These are phyloP conservation scores for Rosa chinensis DNA, from an alignment of 306 rosid species.

Conservation along the genomic window DNA sequence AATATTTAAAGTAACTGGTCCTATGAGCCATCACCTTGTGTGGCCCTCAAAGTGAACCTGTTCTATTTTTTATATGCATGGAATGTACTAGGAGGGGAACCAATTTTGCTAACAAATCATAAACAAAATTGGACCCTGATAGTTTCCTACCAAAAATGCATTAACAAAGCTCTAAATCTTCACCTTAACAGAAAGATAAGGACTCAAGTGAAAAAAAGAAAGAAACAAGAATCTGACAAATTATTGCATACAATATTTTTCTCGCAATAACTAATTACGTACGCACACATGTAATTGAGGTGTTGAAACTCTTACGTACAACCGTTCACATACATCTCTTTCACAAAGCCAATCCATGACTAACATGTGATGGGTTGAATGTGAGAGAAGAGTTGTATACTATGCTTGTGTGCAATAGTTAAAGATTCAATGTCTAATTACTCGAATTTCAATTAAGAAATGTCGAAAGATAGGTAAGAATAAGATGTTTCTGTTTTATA, in stretches of 20 bases:
- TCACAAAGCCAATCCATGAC: not conserved
- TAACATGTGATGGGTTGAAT: not conserved
- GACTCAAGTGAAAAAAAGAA: too few species aligned
- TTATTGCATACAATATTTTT: too few species aligned
- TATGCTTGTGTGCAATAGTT: not conserved
- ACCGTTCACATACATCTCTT: not conserved
- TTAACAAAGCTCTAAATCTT: too few species aligned
- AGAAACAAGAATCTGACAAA: too few species aligned
- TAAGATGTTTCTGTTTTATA: not conserved
- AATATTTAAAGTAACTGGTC: not conserved
- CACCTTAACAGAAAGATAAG: too few species aligned
- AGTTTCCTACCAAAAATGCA: not conserved
- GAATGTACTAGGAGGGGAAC: too few species aligned
- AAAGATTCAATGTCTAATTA: not conserved
- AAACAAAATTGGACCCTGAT: not conserved
- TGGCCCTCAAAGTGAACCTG: not conserved
- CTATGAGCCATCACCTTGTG: not conserved
- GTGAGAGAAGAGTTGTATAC: not conserved
- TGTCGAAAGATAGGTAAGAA: not conserved
- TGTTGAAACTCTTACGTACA: not conserved
- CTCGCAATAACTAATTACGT: too few species aligned
- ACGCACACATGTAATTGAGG: too few species aligned
- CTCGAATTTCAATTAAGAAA: not conserved
- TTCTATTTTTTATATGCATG: not conserved
- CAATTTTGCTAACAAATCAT: not conserved